phyloP scores from a whole-genome alignment of 257 asterid species.

The Plectranthus barbatus region DNA sequence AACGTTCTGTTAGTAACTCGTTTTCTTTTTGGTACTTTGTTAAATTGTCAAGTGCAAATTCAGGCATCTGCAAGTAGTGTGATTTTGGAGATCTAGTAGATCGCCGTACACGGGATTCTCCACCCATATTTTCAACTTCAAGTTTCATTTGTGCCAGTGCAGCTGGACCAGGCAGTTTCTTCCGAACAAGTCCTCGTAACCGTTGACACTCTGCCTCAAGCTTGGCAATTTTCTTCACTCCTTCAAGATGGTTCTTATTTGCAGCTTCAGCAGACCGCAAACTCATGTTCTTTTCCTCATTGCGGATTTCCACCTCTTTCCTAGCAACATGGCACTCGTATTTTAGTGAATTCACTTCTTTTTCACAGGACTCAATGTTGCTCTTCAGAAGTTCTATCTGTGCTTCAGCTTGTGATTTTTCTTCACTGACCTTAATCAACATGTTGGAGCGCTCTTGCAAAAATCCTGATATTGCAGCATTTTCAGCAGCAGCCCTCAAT shows the following conservation, averaged over 20 bases:
- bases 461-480: slow-evolving; percentile 73
- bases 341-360: slow-evolving; percentile 69
- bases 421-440: slow-evolving; percentile 66
- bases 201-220: slow-evolving; percentile 97
- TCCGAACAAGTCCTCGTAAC: slow-evolving; percentile 83
- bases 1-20: slow-evolving; percentile 66
- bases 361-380: slow-evolving; percentile 61
- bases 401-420: slow-evolving; percentile 73
- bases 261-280: slow-evolving; percentile 81
- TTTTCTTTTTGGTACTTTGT: slow-evolving; percentile 65
- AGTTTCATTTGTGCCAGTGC: slow-evolving; percentile 95
- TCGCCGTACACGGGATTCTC: slow-evolving; percentile 55
- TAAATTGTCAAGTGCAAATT: slow-evolving; percentile 48
- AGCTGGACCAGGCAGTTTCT: slow-evolving; percentile 94
- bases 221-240: slow-evolving; percentile 82
- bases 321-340: slow-evolving; percentile 75
- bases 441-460: slow-evolving; percentile 84
- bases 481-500: slow-evolving; percentile 65
- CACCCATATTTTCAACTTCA: slow-evolving; percentile 82
- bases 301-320: slow-evolving; percentile 86
- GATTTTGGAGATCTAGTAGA: slow-evolving; percentile 65
- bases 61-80: slow-evolving; percentile 39
- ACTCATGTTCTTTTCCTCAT: slow-evolving; percentile 89
- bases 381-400: slow-evolving; percentile 55
- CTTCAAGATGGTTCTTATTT: slow-evolving; percentile 87